phyloP scores from a whole-genome alignment of 129 eudicot genomes.

The Artemisia tridentata region DNA sequence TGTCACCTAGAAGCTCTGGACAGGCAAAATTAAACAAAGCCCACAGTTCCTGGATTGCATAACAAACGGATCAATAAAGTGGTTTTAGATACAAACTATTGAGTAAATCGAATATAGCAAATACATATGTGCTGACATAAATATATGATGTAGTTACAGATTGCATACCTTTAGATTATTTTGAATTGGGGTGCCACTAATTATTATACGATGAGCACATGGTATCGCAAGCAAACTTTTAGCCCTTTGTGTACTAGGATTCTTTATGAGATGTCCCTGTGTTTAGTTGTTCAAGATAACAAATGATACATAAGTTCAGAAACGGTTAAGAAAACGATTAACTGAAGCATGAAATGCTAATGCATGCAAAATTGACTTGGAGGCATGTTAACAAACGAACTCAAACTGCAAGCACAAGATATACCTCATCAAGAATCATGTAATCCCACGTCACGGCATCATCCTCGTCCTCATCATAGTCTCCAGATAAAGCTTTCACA shows the following conservation, averaged over 20 bases:
- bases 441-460: constrained; percentile 84
- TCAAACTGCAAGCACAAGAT: background rate
- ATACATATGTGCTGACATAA: background rate
- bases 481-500: constrained; percentile 64
- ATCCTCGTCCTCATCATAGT: constrained; percentile 52
- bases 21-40: constrained; percentile 92
- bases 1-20: constrained; percentile 94
- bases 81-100: constrained; percentile 13
- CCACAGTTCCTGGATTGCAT: constrained; percentile 72
- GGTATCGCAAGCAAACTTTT: constrained; percentile 91
- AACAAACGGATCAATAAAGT: constrained; percentile 18
- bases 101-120: background rate
- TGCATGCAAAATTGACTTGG: background rate
- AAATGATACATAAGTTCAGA: background rate
- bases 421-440: constrained; percentile 95
- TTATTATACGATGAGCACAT: constrained; percentile 78
- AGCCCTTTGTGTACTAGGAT: constrained; percentile 98
- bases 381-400: constrained; percentile 4
- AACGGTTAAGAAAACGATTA: background rate
- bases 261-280: constrained; percentile 96
- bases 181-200: constrained; percentile 97
- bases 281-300: constrained; percentile 17
- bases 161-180: constrained; percentile 78
- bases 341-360: no score
- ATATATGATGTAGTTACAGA: constrained; percentile 1